phyloP scores from a whole-genome alignment of 345 rosid species.

The Gossypium mustelinum region DNA sequence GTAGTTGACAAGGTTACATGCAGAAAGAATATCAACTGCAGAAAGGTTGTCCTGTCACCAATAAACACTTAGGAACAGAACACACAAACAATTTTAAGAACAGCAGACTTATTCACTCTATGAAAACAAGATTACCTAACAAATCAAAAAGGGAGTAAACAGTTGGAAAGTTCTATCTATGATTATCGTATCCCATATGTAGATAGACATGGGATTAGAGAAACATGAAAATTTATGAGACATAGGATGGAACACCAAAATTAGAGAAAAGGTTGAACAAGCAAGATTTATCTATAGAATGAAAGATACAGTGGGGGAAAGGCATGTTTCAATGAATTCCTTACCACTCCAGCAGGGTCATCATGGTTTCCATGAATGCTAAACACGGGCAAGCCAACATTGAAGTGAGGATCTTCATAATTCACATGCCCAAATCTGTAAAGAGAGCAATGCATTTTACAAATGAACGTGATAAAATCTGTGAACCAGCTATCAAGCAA shows the following conservation, averaged over 20 bases:
- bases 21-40: conserved; percentile 88
- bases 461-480: neutral
- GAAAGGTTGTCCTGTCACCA: conserved; percentile 94
- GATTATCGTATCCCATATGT: neutral
- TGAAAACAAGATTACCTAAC: neutral
- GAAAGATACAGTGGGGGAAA: neutral
- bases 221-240: neutral
- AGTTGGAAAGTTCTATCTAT: neutral
- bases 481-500: neutral
- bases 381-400: conserved; percentile 94
- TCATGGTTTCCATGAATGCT: conserved; percentile 99
- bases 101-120: conserved; percentile 3
- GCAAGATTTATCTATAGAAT: neutral
- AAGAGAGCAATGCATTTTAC: conserved; percentile 18
- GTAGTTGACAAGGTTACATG: conserved; percentile 95
- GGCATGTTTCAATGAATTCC: neutral
- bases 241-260: neutral
- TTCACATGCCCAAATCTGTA: conserved; percentile 96
- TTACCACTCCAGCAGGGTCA: conserved; percentile 99
- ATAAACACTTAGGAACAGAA: conserved; percentile 20
- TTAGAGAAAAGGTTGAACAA: neutral
- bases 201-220: neutral
- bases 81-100: neutral
- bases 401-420: conserved; percentile 98
- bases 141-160: conserved; percentile 4